These are phyloP conservation scores for Avena insularis DNA, from an alignment of 176 grass and related monocot species.

Conservation along the genomic window DNA sequence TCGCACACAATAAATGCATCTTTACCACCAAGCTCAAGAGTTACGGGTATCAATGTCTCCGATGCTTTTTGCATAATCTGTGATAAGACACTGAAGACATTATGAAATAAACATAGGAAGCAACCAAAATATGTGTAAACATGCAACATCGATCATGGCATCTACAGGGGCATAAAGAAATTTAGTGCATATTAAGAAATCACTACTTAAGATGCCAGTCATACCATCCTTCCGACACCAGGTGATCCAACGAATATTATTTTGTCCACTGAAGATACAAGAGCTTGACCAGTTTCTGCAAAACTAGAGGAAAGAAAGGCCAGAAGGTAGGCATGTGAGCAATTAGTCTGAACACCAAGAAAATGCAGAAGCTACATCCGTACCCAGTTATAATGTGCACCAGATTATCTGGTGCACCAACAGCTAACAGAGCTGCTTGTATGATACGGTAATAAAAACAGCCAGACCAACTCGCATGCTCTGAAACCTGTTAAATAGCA, in stretches of 20 bases:
- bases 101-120: no score
- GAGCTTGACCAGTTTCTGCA: slow-evolving; percentile 94
- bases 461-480: slow-evolving; percentile 97
- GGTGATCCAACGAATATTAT: slow-evolving; percentile 99
- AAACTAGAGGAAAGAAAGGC: slow-evolving; percentile 55
- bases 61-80: slow-evolving; percentile 96
- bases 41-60: slow-evolving; percentile 95
- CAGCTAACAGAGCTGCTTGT: slow-evolving; percentile 95
- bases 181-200: slow-evolving; percentile 36
- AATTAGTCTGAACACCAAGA: slow-evolving; percentile 28
- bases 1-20: slow-evolving; percentile 99
- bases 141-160: slow-evolving; percentile 10
- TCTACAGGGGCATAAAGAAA: slow-evolving; percentile 14
- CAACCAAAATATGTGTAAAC: neutral
- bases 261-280: slow-evolving; percentile 97
- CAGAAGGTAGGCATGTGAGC: neutral
- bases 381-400: slow-evolving; percentile 98
- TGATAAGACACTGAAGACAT: slow-evolving; percentile 45
- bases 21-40: slow-evolving; percentile 97
- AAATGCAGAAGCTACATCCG: slow-evolving; percentile 22
- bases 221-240: slow-evolving; percentile 96
- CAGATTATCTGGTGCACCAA: slow-evolving; percentile 93
- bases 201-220: slow-evolving; percentile 18
- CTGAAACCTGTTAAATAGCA: slow-evolving; percentile 69
- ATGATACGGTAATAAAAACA: slow-evolving; percentile 97